Base-by-base conservation (phyloP, 805 yeast species). In the Debaryomyces prosopidis region DNA sequence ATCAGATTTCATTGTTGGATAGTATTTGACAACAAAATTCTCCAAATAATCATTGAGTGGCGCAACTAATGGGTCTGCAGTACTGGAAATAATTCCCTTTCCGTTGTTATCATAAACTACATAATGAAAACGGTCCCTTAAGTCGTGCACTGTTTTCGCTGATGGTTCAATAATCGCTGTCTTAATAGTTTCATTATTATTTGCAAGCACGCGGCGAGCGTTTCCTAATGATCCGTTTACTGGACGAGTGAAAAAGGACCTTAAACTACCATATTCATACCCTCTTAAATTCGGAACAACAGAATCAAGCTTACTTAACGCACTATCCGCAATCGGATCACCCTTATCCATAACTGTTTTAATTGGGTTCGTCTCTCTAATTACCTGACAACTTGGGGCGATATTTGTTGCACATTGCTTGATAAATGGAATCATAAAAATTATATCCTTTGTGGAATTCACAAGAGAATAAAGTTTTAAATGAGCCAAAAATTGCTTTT, bases 41-140 rank as follows among this genome's bases (percentile, higher is more conserved):
- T 76, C 82, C 42, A 86, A 61, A 28, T 72, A 66, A 30, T 73
- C 65, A 65, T 86, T 89, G 37, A 84, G 37, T 23, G 94, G 91
- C 31, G 69, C 72, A 39, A 86, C 68, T 10, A 84, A 30, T 3
- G 87, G 84, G 61, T 85, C 89, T 17, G 84, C 56, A 18, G 78
- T 75, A n/a, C 84, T 72, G 52, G 89, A 73, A 32, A 86, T 52
- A 41, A 83, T 59, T 34, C 87, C 85, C 56, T 80, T 81, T 18
- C 89, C 89, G 26, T 80, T 68, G 6, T 79, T 73, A 56, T 82
- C 82, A 59, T 77, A 76, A 34, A 81, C 56, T 27, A 78, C 71
- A 39, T 75, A 68, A 57, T 80, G 76, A 57, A 81, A 77, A 43
- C 65, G 66, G 41, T 69, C 71, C 50, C 86, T 81, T 46, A 76